A percentile compares a stretch with the other conserved stretches of the same genome.
phyloP scores from a whole-genome alignment of 805 yeast genomes.

The Ogataea polymorpha region DNA sequence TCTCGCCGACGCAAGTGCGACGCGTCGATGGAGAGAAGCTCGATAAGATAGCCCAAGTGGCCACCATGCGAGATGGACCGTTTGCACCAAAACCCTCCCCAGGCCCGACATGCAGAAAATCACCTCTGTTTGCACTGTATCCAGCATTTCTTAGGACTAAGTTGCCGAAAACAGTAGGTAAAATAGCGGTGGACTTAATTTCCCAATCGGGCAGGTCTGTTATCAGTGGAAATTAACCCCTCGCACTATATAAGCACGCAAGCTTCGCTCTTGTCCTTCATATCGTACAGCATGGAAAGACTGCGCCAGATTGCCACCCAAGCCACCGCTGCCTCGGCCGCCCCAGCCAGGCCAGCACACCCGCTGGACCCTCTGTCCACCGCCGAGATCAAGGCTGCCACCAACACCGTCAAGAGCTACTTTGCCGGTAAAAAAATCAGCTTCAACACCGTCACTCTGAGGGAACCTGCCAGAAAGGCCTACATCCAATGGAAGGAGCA shows the following conservation, averaged over 20 bases:
- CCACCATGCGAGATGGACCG: not conserved
- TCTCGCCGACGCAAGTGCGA: not conserved
- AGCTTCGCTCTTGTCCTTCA: not conserved
- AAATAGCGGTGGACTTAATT: slow-evolving; percentile 11
- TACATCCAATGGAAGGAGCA: slow-evolving; percentile 65
- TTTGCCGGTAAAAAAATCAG: slow-evolving; percentile 44
- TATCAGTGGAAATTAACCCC: slow-evolving; percentile 4
- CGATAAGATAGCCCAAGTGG: too few species aligned
- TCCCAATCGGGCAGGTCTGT: slow-evolving; percentile 14
- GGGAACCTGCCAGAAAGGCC: slow-evolving; percentile 66
- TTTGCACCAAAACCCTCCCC: too few species aligned
- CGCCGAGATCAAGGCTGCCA: slow-evolving; percentile 57
- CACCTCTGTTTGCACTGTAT: not conserved
- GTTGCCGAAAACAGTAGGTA: slow-evolving; percentile 13
- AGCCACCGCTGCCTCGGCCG: slow-evolving; percentile 50
- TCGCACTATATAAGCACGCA: slow-evolving; percentile 2
- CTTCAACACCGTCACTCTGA: slow-evolving; percentile 68
- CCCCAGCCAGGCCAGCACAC: slow-evolving; percentile 57
- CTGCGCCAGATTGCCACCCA: slow-evolving; percentile 61
- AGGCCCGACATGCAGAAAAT: too few species aligned
- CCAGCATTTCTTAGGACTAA: slow-evolving; percentile 1
- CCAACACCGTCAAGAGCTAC: slow-evolving; percentile 48
- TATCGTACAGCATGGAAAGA: slow-evolving; percentile 49
- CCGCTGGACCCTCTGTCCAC: slow-evolving; percentile 71
- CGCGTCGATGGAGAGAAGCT: not conserved